These are phyloP conservation scores for Cymodocea nodosa DNA, from an alignment of 116 monocot species.

Conservation along the genomic window DNA sequence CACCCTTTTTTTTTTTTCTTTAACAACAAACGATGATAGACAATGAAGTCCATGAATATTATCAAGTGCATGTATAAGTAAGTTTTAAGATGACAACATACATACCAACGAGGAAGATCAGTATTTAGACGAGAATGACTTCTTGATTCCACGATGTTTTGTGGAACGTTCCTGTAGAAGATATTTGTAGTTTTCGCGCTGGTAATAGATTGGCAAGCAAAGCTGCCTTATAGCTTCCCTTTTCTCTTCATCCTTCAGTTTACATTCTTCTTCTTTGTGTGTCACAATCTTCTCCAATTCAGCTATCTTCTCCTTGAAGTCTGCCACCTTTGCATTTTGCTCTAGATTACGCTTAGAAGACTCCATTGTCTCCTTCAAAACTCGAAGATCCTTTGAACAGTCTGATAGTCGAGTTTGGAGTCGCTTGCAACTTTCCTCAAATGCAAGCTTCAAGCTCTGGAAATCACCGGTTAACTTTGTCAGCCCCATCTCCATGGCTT, in stretches of 20 bases:
- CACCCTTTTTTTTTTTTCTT: too few relatives aligned
- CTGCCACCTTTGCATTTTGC: slow-evolving; percentile 19
- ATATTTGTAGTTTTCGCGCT: slow-evolving; percentile 48
- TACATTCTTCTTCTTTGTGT: slow-evolving; percentile 38
- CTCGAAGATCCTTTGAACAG: slow-evolving; percentile 26
- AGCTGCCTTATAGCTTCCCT: slow-evolving; percentile 84
- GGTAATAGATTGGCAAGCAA: slow-evolving; percentile 62
- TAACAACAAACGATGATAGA: too few relatives aligned
- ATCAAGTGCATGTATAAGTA: too few relatives aligned
- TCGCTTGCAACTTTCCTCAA: slow-evolving; percentile 16
- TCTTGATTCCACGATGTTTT: neutral
- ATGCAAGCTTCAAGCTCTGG: slow-evolving; percentile 18
- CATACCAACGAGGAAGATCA: too few relatives aligned
- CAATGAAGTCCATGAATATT: too few relatives aligned
- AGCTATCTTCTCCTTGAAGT: slow-evolving; percentile 13
- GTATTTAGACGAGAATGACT: too few relatives aligned
- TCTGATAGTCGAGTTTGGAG: slow-evolving; percentile 17
- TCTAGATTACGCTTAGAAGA: slow-evolving; percentile 20
- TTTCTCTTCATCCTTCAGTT: slow-evolving; percentile 55
- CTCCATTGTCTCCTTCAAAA: slow-evolving; percentile 13
- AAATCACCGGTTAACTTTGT: slow-evolving; percentile 16
- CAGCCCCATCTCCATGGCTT: slow-evolving; percentile 13
- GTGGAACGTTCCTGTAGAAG: slow-evolving; percentile 6
- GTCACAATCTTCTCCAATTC: slow-evolving; percentile 40
- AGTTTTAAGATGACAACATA: too few relatives aligned